Evolutionary conservation across 345 rosid genomes (phyloP).

Genomic region (Draba incana): DNA sequence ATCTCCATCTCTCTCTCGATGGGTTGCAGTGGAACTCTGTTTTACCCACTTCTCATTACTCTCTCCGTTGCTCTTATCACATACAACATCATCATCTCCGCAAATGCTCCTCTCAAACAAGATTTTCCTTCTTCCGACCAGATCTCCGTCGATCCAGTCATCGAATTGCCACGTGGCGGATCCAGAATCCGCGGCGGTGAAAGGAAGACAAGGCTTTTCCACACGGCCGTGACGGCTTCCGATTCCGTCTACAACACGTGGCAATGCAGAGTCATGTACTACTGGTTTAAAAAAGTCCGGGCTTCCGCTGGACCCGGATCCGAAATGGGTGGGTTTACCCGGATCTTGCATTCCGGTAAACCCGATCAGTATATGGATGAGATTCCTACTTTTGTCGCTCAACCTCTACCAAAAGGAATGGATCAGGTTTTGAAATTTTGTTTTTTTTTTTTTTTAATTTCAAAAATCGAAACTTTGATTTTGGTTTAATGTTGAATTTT

Average conservation of each 20-base stretch:
- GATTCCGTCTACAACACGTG: constrained; percentile 92
- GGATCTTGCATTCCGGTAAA: constrained; percentile 94
- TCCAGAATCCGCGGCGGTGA: constrained; percentile 40
- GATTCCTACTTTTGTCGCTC: constrained; percentile 96
- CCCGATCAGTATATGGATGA: constrained; percentile 86
- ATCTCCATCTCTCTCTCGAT: constrained; percentile 41
- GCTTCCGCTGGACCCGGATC: constrained; percentile 61
- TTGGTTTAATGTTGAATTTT: neutral
- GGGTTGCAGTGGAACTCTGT: constrained; percentile 74
- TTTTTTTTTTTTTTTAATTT: neutral
- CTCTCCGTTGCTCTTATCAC: constrained; percentile 91
- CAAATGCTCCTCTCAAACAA: constrained; percentile 86
- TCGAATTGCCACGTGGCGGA: constrained; percentile 69
- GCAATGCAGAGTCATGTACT: constrained; percentile 98
- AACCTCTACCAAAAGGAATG: constrained; percentile 87
- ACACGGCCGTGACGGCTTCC: constrained; percentile 98
- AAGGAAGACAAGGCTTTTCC: constrained; percentile 60
- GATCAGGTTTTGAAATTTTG: constrained; percentile 66
- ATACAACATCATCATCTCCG: constrained; percentile 94
- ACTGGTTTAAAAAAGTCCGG: constrained; percentile 91
- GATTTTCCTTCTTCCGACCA: constrained; percentile 54
- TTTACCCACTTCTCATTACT: constrained; percentile 64
- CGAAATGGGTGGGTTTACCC: constrained; percentile 93
- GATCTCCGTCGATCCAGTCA: constrained; percentile 62
- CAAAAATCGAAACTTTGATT: neutral